Conservation (phyloP, 768 basidiomycete genomes). For the Boletus rufocinnamomeus region DNA sequence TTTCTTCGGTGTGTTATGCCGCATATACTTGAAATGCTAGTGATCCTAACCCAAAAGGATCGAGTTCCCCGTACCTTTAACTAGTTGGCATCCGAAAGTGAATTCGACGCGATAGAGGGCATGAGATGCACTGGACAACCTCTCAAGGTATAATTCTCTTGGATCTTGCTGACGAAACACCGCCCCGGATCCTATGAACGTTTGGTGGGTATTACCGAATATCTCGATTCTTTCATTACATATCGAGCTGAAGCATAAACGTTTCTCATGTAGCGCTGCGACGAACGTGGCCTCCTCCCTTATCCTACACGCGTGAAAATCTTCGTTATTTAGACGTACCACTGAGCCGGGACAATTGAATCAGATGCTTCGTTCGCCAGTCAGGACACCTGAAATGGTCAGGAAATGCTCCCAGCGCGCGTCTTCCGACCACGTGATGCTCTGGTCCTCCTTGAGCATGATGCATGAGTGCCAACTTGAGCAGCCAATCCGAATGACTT, state of each 20-base stretch:
- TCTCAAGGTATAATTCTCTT: no score
- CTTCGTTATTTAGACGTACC: background rate
- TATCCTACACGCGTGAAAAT: background rate
- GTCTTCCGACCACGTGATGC: conserved; percentile 58
- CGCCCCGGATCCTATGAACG: background rate
- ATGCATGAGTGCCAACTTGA: conserved; percentile 47
- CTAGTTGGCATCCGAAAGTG: no score
- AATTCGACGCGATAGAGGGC: no score
- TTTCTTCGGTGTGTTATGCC: no score
- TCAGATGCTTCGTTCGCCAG: conserved; percentile 17
- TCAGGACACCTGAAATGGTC: conserved; percentile 41
- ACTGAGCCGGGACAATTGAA: no score
- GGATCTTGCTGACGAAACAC: no score
- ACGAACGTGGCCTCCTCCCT: background rate
- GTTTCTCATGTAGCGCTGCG: background rate
- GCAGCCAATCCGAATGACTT: conserved; percentile 28
- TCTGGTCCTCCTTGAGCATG: conserved; percentile 50
- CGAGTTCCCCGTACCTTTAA: no score
- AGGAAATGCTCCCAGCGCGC: conserved; percentile 45
- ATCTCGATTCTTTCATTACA: background rate
- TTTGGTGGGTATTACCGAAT: background rate
- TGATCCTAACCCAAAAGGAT: no score
- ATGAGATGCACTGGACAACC: no score
- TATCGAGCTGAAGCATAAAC: background rate
- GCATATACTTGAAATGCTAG: no score